Percentiles rank a stretch among this genome's conserved stretches.
phyloP scores from a whole-genome alignment of 2,329 filamentous ascomycete species.

The Aspergillus ustus region DNA sequence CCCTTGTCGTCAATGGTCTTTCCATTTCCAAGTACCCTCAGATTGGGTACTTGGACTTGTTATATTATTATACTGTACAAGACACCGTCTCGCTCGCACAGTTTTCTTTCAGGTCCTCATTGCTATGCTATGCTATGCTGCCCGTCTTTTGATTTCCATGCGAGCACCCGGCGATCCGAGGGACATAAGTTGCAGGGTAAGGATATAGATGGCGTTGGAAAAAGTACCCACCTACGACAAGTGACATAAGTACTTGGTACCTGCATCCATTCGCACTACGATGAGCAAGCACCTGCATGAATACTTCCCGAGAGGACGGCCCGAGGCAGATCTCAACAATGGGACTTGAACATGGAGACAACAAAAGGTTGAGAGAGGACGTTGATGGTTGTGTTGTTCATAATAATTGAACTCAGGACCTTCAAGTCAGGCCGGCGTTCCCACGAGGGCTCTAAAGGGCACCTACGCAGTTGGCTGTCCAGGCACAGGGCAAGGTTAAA shows the following conservation, averaged over 20 bases:
- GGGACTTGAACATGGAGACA: neutral
- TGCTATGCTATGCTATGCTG: too few relatives aligned
- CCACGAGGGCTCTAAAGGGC: neutral
- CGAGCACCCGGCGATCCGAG: too few relatives aligned
- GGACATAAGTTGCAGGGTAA: neutral
- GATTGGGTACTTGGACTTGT: neutral
- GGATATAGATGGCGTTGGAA: neutral
- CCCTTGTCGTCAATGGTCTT: neutral
- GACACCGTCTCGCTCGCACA: too few relatives aligned
- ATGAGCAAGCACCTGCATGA: neutral
- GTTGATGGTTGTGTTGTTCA: neutral
- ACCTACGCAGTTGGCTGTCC: too few relatives aligned
- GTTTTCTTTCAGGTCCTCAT: too few relatives aligned
- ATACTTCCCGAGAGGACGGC: neutral
- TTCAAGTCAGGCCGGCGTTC: neutral
- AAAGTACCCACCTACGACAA: neutral
- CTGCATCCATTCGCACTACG: neutral
- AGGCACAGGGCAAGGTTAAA: neutral
- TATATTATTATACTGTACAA: too few relatives aligned
- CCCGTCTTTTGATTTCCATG: too few relatives aligned
- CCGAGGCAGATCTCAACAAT: neutral
- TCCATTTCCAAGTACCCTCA: too few relatives aligned
- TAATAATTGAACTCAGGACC: neutral
- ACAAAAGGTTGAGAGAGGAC: neutral
- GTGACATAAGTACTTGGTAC: neutral